Base-by-base conservation (phyloP, 2,329 filamentous ascomycete species). In the Penicillium polonicum region DNA sequence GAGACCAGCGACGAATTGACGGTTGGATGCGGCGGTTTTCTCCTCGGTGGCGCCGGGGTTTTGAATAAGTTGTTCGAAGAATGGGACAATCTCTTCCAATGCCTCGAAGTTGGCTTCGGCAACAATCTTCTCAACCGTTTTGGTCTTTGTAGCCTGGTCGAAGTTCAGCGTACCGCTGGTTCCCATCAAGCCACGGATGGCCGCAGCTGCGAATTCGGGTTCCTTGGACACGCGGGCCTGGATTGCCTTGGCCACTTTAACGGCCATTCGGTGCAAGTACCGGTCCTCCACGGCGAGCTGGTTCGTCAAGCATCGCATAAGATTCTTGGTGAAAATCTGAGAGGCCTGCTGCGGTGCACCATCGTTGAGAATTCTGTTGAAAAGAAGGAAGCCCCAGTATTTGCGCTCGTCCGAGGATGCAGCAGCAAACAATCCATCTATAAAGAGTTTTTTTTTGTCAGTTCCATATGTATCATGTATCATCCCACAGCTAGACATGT, bases 301-400 rank as follows among this genome's bases (percentile, higher is more conserved):
- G 71, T 95, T 94, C 74, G 91, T 88, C 45, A 96, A 77, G 68
- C 88, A 93, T 48, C 86, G 83, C 76, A 95, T 86, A 23, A 97
- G 79, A 67, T 96, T 96, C 60, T 87, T 86, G 67, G 90, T 92
- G 72, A 97, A 96, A 0, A 96, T 79, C 9, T 80, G 62, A 73
- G 81, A 52, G 78, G 83, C 65, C 81, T 83, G 56, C 71, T 79
- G 62, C 61, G 73, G 62, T 73, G 84, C 70, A 67, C 78, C 77
- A 38, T 77, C 79, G 33, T 80, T 78, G 4, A 97, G 77, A 65
- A 92, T 85, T 68, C 88, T 90, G 66, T 88, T 86, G 68, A 97
- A 91, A 2, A 97, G 83, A 68, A 92, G 86, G 75, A 97, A 93
- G 0, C 94, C 94, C 74, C 91, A 92, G 68, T 91, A 91, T 74